Percentiles rank a stretch among this genome's conserved stretches.
Evolutionary conservation across 306 rosid species (phyloP).

Genomic region (Styphnolobium japonicum): DNA sequence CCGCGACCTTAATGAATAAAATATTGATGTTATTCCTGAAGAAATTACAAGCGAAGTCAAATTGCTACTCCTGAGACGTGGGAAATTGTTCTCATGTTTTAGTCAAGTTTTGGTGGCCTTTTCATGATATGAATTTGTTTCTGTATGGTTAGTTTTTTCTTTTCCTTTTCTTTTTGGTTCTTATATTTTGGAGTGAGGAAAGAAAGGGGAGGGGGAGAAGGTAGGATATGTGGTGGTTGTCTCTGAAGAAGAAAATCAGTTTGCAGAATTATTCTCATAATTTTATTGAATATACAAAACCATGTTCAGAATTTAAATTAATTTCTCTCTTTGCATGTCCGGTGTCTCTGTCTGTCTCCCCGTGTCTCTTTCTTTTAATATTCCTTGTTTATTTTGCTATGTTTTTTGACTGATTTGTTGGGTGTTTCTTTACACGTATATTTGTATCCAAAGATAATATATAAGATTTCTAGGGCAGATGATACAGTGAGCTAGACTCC

Average conservation of each 20-base stretch:
- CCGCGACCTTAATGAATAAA: not conserved
- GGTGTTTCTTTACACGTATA: not conserved
- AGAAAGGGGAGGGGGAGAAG: not conserved
- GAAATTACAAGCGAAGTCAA: not conserved
- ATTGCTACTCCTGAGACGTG: not conserved
- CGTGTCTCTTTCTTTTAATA: not conserved
- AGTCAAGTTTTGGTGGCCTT: not conserved
- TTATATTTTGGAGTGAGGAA: not conserved
- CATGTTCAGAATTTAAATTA: not conserved
- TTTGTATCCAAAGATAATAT: not conserved
- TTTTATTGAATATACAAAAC: not conserved
- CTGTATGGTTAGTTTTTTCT: not conserved
- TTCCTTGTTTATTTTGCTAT: not conserved
- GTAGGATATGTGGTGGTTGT: not conserved
- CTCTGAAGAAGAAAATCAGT: not conserved
- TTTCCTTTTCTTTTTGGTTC: too few species aligned
- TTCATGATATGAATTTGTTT: constrained; percentile 8
- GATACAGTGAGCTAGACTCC: not conserved
- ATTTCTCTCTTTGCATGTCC: not conserved
- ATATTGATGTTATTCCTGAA: not conserved
- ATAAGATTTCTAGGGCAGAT: not conserved
- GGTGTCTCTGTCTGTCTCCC: not conserved
- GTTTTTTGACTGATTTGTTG: not conserved
- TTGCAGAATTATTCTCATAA: constrained; percentile 1
- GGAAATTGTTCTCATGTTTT: not conserved